Base-by-base conservation (phyloP, 2,329 filamentous ascomycete species). In the Nemania serpens region DNA sequence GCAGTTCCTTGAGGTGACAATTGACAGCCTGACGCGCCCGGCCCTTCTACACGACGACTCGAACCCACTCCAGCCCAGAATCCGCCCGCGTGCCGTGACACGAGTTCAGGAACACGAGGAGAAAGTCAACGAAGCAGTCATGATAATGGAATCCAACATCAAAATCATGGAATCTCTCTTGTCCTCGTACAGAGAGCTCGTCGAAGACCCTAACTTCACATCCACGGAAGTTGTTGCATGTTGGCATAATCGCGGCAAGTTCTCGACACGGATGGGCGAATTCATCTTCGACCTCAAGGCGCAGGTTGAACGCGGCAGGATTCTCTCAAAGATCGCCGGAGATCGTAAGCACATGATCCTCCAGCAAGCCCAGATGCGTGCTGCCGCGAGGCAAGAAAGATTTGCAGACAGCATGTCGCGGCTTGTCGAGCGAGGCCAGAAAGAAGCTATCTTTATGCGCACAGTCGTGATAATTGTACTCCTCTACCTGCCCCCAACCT, bases 401-500 rank as follows among this genome's bases (percentile, higher is more conserved):
- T 63, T 74, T 25, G 70, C 70, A 10, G 53, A 58, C 5, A 68
- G 61, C 12, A 66, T 66, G 61, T 66, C n/a, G 63, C 57, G 57
- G 13, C 56, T 61, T 22, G 56, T 61, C 10, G 63, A 65, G 33
- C 37, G 62, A 13, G 56, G 65, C 15, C 62, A 70, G 54, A 69
- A 67, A 53, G 74, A 76, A 34, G 65, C 73, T 4, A 68, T 74
- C 39, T 69, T 69, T 5, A 74, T 76, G 71, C 70, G 74, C 2
- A 74, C 74, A n/a, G 69, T 76, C 45, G 71, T 73, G 3, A 62
- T 74, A 9, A 70, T 75, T 6, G 75, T 73, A 0, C 60, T 76
- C 4, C 34, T 76, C 1, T 75, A 73, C 48, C 68, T 76, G 13
- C 75, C 74, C 2, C 73, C 72, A 10, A 76, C 74, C 2, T 76